Percentiles rank a stretch among this genome's conserved stretches.
Evolutionary conservation across 495 filamentous ascomycete genomes (phyloP).

Genomic region (Copromyces sp.): DNA sequence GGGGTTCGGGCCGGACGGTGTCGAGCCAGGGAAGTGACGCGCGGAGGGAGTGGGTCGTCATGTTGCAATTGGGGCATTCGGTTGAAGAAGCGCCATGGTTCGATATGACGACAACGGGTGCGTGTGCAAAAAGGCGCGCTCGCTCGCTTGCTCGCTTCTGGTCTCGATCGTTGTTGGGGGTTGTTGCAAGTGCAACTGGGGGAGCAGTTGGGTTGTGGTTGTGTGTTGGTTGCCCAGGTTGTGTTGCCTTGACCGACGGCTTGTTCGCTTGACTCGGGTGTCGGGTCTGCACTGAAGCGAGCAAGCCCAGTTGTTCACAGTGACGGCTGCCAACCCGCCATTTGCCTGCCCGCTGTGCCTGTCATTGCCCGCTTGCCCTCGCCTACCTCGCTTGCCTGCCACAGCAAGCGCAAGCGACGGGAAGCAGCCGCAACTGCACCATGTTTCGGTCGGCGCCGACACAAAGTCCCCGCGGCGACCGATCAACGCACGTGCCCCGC

Average conservation of each 20-base stretch:
- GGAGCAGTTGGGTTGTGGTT: background rate
- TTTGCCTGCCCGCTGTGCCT: background rate
- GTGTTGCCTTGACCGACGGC: background rate
- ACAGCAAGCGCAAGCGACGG: background rate
- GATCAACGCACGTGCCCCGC: background rate
- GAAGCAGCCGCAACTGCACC: background rate
- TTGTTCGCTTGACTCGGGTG: background rate
- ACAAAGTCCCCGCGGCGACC: background rate
- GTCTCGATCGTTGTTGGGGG: background rate
- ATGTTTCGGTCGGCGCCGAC: background rate
- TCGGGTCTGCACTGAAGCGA: background rate
- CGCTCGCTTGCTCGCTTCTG: background rate
- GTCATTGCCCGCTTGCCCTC: background rate
- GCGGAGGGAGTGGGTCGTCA: background rate
- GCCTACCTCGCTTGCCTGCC: background rate
- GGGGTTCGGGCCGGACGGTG: background rate
- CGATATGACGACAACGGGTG: background rate
- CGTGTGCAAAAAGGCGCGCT: background rate
- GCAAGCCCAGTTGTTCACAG: background rate
- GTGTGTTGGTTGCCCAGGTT: background rate
- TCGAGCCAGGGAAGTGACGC: background rate
- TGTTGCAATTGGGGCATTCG: background rate
- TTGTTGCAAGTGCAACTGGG: background rate
- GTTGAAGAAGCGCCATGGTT: background rate
- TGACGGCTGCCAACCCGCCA: background rate